phyloP scores from a whole-genome alignment of 345 rosid species.

The Bretschneidera sinensis region DNA sequence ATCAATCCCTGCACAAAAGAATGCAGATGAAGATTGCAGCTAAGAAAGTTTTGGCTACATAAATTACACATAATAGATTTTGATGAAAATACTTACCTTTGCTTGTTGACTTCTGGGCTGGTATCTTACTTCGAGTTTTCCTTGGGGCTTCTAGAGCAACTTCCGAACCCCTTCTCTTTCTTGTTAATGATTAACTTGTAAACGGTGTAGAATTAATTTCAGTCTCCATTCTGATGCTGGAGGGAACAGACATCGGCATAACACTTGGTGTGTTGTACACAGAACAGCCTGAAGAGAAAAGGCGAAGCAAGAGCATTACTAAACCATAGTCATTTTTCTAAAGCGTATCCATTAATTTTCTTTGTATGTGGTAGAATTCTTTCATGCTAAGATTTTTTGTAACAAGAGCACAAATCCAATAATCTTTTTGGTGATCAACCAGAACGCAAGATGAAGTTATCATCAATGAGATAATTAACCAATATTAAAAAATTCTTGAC shows the following conservation, averaged over 20 bases:
- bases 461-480: too few species aligned
- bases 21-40: too few species aligned
- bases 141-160: constrained; percentile 35
- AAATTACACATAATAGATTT: too few species aligned
- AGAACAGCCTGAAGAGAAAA: constrained; percentile 28
- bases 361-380: too few species aligned
- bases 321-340: too few species aligned
- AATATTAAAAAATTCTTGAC: too few species aligned
- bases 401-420: too few species aligned
- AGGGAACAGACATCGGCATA: constrained; percentile 31
- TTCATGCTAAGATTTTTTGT: background rate
- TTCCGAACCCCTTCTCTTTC: constrained; percentile 45
- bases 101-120: constrained; percentile 21
- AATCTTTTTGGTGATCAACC: too few species aligned
- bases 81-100: constrained; percentile 35
- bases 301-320: background rate
- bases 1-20: constrained; percentile 10
- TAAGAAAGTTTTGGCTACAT: background rate
- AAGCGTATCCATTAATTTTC: too few species aligned
- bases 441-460: too few species aligned
- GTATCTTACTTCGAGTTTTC: constrained; percentile 38
- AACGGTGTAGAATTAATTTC: constrained; percentile 25
- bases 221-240: constrained; percentile 22
- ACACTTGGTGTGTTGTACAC: constrained; percentile 30
- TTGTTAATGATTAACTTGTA: constrained; percentile 26